Evolutionary conservation across 1,284 basidiomycete species (phyloP), one percentile per base, ranked within the genome.

Genomic region (Marasmius fiardii): DNA sequence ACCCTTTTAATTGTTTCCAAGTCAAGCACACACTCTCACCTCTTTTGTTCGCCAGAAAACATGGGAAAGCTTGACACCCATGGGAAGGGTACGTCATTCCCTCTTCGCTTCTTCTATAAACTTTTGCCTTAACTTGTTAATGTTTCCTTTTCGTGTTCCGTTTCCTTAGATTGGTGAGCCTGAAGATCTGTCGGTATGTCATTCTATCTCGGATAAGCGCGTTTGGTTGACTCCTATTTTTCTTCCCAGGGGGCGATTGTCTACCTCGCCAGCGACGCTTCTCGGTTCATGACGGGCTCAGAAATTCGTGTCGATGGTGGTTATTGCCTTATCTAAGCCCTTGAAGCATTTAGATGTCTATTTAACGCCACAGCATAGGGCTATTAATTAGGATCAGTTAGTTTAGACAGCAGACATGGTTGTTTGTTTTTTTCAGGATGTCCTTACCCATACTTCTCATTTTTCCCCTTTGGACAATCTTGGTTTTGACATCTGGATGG

Each of bases 41-140:
- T 14, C 16, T 51, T 50, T 39, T 44, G 44, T 31, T 48, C 31
- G 66, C 47, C 70, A 91, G 84, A 88, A 87, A 73, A 91, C 87
- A 51, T 98, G 95, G 95, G 89, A 94, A 68, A 83, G 81, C 64
- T 69, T 94, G 65, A 97, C 94, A 4, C 95, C 95, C 0, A 93
- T 96, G 90, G 88, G 90, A 58, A 80, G 82, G 72, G 88, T 89
- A 67, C 65, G 79, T 76, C 26, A n/a, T 52, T 44, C 23, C 37
- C 50, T 43, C 11, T 55, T 20, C 26, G 28, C 10, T 31, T 28
- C 20, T 48, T 41, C 54, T 43, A 49, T 34, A 5, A 8, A n/a
- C 35, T 35, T 54, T 58, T 48, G 60, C 12, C 34, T n/a, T 23
- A 26, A 44, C 12, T 39, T 51, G 50, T 45, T 61, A 51, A 58